Base-by-base conservation (phyloP, 345 rosid genomes). In the Hibiscus mutabilis region DNA sequence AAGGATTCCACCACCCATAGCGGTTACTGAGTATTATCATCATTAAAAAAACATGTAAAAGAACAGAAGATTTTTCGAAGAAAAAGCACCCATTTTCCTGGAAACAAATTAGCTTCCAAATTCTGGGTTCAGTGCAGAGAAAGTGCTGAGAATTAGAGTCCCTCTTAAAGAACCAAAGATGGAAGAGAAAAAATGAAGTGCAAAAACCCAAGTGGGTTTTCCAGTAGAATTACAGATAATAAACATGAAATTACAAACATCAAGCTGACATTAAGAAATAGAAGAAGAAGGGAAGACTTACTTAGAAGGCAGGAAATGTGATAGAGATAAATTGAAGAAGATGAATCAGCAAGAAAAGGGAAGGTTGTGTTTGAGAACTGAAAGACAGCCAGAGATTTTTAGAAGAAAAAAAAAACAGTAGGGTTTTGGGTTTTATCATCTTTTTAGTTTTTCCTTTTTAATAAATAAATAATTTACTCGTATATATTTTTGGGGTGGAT, bases 361-460 rank as follows among this genome's bases (percentile, higher is more conserved):
- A 73, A 72, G 25, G 76, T 57, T 72, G 78, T 68, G 74, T 7
- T 53, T 68, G 11, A 66, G 14, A 66, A 37, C 22, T 46, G 56
- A 42, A 19, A 22, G 6, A 40, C 35, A 22, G 46, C 14, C 14
- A 21, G 18, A 56, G 78, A 76, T 69, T 74, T 74, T 78, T 66
- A 25, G 31, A 19, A 1, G 2, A 6, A 6, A 35, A 35, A 7
- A 37, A 13, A 9, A 57, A 14, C 78, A 72, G 82, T 79, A 84
- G 84, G 84, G 84, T 74, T 81, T 84, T 80, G 87, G 88, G 92
- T 74, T 88, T 88, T 88, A 84, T 82, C 86, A 79, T 77, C 77
- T 19, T 10, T 47, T 44, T 14, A 2, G 3, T 2, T 42, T 42
- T 21, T 18, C 6, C 3, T 6, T 44, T 22, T 14, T 7, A 55